Conservation (phyloP, 2,329 filamentous ascomycete species). For the Leptoxyphium fumago region DNA sequence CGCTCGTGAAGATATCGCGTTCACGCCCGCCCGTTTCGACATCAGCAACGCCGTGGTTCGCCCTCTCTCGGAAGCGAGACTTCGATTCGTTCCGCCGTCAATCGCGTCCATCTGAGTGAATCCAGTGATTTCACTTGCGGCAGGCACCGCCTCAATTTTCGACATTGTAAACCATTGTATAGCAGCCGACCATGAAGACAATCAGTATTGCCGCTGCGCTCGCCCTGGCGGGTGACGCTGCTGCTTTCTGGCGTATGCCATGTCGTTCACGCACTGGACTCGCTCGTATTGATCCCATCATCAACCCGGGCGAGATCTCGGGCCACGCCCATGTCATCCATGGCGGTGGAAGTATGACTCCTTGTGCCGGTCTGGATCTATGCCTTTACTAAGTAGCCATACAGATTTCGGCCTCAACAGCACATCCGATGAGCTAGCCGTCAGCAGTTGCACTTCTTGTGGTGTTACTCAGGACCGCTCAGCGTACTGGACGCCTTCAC, state of each 20-base stretch:
- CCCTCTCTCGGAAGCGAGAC: too few species aligned
- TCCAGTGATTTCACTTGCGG: background rate
- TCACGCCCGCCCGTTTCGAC: background rate
- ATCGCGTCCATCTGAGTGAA: background rate
- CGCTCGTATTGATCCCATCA: constrained; percentile 63
- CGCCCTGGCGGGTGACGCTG: constrained; percentile 14
- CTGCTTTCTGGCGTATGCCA: constrained; percentile 81
- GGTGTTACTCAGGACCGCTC: constrained; percentile 68
- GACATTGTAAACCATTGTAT: background rate
- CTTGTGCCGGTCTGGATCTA: too few species aligned
- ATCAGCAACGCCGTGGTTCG: too few species aligned
- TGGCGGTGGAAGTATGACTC: constrained; percentile 56
- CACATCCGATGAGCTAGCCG: constrained; percentile 43
- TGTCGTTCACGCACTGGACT: constrained; percentile 57
- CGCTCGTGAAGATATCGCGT: background rate
- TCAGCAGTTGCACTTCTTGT: constrained; percentile 64
- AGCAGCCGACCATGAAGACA: background rate
- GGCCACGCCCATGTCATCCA: constrained; percentile 61
- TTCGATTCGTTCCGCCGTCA: too few species aligned
- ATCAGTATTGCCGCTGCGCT: constrained; percentile 11
- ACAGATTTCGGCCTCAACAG: constrained; percentile 51
- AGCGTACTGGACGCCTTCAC: constrained; percentile 65
- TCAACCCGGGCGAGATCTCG: constrained; percentile 44
- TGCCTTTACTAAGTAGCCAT: background rate
- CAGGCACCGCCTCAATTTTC: background rate